Conservation (phyloP, 768 basidiomycete species). For the Coprinopsis marcescibilis region DNA sequence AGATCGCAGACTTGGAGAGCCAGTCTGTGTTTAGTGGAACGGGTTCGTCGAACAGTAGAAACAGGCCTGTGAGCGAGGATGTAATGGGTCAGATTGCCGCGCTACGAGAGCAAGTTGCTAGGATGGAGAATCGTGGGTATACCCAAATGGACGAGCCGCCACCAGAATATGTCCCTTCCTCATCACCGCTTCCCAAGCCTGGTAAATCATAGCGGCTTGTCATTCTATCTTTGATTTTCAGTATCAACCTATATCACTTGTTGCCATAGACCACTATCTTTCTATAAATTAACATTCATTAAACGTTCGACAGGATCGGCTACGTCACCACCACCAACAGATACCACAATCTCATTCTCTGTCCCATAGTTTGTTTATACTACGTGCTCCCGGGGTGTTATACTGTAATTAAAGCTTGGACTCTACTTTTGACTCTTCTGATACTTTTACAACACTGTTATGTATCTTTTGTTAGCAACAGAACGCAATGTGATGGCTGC, state of each 20-base stretch:
- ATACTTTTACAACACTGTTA: conserved; percentile 53
- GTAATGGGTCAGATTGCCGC: conserved; percentile 4
- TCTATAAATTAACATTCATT: too few species aligned
- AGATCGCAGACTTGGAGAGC: conserved; percentile 7
- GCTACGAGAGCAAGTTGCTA: conserved; percentile 4
- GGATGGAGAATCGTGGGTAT: neutral
- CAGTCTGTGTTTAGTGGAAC: neutral
- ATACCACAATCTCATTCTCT: too few species aligned
- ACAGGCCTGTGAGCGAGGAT: neutral
- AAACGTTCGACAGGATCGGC: too few species aligned
- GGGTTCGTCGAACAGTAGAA: neutral
- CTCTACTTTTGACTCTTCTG: conserved; percentile 29
- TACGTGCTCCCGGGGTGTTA: too few species aligned
- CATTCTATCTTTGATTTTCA: neutral
- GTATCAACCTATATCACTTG: too few species aligned
- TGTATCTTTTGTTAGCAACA: conserved; percentile 3
- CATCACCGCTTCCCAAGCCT: neutral
- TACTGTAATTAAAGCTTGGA: conserved; percentile 34
- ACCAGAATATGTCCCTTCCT: conserved; percentile 5
- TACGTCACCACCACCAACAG: too few species aligned
- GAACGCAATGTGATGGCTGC: neutral
- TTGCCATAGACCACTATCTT: too few species aligned
- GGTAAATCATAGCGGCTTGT: neutral
- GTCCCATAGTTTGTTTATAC: too few species aligned
- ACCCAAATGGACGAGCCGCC: conserved; percentile 2